Evolutionary conservation across 257 asterid genomes (phyloP).

Genomic region (Salvia miltiorrhiza): DNA sequence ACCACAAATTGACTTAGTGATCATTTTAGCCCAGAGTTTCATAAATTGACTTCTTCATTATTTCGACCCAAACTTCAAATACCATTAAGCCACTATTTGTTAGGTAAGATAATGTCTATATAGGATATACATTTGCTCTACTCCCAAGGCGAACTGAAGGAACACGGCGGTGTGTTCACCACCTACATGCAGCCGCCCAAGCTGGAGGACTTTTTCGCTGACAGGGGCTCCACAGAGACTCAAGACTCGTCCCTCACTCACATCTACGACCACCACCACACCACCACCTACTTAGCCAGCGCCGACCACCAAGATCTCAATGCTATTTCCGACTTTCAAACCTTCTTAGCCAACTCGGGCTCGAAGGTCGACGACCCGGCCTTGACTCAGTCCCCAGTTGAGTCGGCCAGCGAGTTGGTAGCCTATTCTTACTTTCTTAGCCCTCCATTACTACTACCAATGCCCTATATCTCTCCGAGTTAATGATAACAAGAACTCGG

Average conservation of each 20-base stretch:
- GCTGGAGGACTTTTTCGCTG: conserved; percentile 80
- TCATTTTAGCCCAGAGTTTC: no score
- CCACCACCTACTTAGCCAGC: conserved; percentile 32
- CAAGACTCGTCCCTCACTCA: conserved; percentile 78
- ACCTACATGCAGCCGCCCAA: conserved; percentile 73
- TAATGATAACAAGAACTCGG: conserved; percentile 24
- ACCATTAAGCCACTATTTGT: no score
- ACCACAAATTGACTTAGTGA: no score
- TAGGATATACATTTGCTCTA: no score
- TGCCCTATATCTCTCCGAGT: conserved; percentile 54
- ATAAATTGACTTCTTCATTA: no score
- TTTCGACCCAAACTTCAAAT: no score
- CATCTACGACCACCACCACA: conserved; percentile 52
- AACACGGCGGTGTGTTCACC: conserved; percentile 21
- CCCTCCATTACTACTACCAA: conserved; percentile 26
- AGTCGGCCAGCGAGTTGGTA: conserved; percentile 61
- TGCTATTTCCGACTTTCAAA: conserved; percentile 52
- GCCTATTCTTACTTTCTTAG: conserved; percentile 44
- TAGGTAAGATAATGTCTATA: no score
- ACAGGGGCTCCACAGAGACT: conserved; percentile 68
- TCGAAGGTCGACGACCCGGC: conserved; percentile 84
- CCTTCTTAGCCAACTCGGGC: conserved; percentile 71
- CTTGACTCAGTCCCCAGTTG: conserved; percentile 54
- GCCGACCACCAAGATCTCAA: conserved; percentile 70
- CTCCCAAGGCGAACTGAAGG: conserved; percentile 29